Percentiles rank a stretch among this genome's conserved stretches.
phyloP scores from a whole-genome alignment of 1,139 yeast genomes.

The Pichiaceae sp. region DNA sequence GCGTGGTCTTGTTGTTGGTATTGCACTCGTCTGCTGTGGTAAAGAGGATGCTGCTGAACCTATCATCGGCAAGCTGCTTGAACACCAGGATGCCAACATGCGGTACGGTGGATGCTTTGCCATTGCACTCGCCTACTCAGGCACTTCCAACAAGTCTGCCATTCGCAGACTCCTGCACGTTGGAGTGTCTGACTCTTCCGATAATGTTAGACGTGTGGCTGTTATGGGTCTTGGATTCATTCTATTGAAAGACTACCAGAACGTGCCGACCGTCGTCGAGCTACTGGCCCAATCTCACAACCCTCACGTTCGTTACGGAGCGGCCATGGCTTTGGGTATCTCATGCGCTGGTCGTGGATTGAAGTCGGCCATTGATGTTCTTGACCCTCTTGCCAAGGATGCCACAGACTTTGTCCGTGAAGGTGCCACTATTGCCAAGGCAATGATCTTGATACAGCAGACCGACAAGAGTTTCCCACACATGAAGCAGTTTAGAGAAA shows the following conservation, averaged over 20 bases:
- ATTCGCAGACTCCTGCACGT: constrained; percentile 79
- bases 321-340: constrained; percentile 94
- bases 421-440: constrained; percentile 88
- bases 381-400: constrained; percentile 89
- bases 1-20: constrained; percentile 83
- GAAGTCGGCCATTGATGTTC: constrained; percentile 81
- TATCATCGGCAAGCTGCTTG: constrained; percentile 58
- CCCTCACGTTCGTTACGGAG: constrained; percentile 97
- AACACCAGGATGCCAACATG: constrained; percentile 73
- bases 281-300: constrained; percentile 89
- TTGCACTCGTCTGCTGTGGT: constrained; percentile 81
- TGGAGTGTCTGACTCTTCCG: constrained; percentile 95
- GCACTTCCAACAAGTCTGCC: constrained; percentile 87
- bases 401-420: constrained; percentile 97
- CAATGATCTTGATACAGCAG: constrained; percentile 92
- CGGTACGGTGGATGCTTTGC: constrained; percentile 97
- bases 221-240: constrained; percentile 93
- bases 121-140: constrained; percentile 92
- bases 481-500: constrained; percentile 68
- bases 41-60: constrained; percentile 75
- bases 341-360: constrained; percentile 94
- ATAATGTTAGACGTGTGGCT: constrained; percentile 94
- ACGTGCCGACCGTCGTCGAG: constrained; percentile 93
- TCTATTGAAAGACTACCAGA: constrained; percentile 80
- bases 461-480: constrained; percentile 79